A percentile compares a stretch with the other conserved stretches of the same genome.
Evolutionary conservation across 2,329 filamentous ascomycete species (phyloP).

Genomic region (Lecanicillium sp.): DNA sequence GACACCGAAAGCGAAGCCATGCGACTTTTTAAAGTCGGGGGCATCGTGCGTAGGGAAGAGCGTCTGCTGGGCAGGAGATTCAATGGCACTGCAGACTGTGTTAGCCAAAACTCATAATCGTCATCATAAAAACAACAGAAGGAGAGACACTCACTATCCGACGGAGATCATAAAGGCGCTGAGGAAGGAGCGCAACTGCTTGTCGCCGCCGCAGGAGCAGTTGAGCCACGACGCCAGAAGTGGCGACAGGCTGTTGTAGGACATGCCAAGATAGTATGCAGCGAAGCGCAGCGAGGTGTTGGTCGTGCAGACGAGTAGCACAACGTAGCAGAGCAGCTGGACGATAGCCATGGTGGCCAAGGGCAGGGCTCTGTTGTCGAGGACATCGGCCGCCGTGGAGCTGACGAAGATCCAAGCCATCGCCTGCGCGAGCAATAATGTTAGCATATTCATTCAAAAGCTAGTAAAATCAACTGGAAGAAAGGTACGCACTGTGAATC

Average conservation of each 20-base stretch:
- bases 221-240: conserved; percentile 9
- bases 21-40: conserved; percentile 4
- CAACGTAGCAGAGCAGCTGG: conserved; percentile 7
- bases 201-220: conserved; percentile 9
- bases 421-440: no score
- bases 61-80: conserved; percentile 8
- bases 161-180: conserved; percentile 10
- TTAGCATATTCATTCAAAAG: no score
- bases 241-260: conserved; percentile 8
- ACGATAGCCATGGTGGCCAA: conserved; percentile 2
- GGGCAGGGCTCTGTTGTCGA: conserved; percentile 7
- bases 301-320: conserved; percentile 2
- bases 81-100: conserved; percentile 4
- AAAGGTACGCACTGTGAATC: no score
- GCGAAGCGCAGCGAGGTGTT: conserved; percentile 4
- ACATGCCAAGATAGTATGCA: conserved; percentile 8
- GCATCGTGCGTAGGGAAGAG: conserved; percentile 6
- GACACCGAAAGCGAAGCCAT: conserved; percentile 7
- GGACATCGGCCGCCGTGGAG: conserved; percentile 5
- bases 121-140: neutral
- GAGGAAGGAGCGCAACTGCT: conserved; percentile 7
- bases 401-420: conserved; percentile 8
- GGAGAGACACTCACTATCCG: conserved; percentile 7
- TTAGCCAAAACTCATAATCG: no score
- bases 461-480: no score